Evolutionary conservation across 306 rosid species (phyloP).

Genomic region (Casuarina cunninghamiana): DNA sequence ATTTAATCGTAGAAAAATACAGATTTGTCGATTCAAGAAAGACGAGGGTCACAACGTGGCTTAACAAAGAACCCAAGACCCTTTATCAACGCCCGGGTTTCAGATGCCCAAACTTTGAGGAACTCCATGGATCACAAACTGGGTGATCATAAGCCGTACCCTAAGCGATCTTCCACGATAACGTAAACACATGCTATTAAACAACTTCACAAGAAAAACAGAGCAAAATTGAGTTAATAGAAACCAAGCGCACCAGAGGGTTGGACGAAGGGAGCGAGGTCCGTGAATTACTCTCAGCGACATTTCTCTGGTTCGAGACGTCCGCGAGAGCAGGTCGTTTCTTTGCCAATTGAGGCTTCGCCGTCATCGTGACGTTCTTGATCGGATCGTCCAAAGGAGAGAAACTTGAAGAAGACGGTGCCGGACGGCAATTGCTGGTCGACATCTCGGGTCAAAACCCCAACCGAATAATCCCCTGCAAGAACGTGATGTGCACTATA

Average conservation of each 20-base stretch:
- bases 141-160: too few relatives aligned
- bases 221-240: neutral
- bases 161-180: too few relatives aligned
- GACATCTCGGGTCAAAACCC: conserved; percentile 42
- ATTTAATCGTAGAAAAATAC: neutral
- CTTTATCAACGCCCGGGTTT: neutral
- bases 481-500: conserved; percentile 14
- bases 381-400: conserved; percentile 20
- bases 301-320: conserved; percentile 44
- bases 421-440: conserved; percentile 20
- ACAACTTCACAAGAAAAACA: too few relatives aligned
- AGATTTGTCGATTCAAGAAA: neutral
- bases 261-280: conserved; percentile 24
- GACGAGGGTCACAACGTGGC: neutral
- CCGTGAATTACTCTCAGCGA: conserved; percentile 17
- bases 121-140: neutral
- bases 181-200: too few relatives aligned
- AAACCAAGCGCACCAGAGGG: conserved; percentile 41
- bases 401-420: conserved; percentile 22
- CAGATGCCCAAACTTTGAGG: neutral
- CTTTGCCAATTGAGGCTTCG: conserved; percentile 36
- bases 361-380: conserved; percentile 30
- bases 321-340: conserved; percentile 56
- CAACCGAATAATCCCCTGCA: conserved; percentile 20
- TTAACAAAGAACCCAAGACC: neutral